Base-by-base conservation (phyloP, 192 early-diverging fungal species). In the Backusella tarrabulga region DNA sequence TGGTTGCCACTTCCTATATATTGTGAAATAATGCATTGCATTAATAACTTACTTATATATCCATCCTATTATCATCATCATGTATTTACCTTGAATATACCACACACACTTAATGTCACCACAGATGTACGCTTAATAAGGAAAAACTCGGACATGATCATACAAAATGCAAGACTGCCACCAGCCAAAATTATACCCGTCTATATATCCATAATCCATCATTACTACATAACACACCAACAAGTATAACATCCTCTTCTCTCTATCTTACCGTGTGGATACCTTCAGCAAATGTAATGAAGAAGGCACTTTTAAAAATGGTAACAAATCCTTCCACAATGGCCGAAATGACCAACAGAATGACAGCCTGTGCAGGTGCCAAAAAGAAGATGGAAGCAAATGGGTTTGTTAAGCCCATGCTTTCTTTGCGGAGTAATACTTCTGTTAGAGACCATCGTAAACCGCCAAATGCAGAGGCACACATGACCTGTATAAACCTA, bases 391-490 rank as follows among this genome's bases (percentile, higher is more conserved):
- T 96, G 26, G 96, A 93, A 12, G 94, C 95, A 19, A 97, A 81
- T 1, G 97, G 97, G 79, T 97, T 97, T 76, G 90, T 92, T 84
- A 97, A 90, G 42, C 94, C 94, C 75, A 94, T 89, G 63, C 85
- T 83, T 69, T 90, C 90, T 54, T 90, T 88, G 56, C 91, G 86
- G 19, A 98, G 81, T 15, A 98, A 81, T 5, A 97, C 85, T 77
- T 97, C 94, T 0, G 95, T 97, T 71, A 97, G 84, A 11, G 94
- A 88, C 97, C 96, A 97, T 40, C 97, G 89, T 63, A 97, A 81
- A n/a, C 97, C 97, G 75, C 94, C 89, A 73, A 96, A 84, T 1
- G 93, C 89, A 29, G 95, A 90, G 1, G 96, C 94, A 6, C 83
- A 74, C 80, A 97, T 93, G 35, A 92, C 95, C 74, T 93, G 86